A percentile compares a stretch with the other conserved stretches of the same genome.
Evolutionary conservation across 176 grass and related monocot species (phyloP).

Genomic region (Avena eriantha): DNA sequence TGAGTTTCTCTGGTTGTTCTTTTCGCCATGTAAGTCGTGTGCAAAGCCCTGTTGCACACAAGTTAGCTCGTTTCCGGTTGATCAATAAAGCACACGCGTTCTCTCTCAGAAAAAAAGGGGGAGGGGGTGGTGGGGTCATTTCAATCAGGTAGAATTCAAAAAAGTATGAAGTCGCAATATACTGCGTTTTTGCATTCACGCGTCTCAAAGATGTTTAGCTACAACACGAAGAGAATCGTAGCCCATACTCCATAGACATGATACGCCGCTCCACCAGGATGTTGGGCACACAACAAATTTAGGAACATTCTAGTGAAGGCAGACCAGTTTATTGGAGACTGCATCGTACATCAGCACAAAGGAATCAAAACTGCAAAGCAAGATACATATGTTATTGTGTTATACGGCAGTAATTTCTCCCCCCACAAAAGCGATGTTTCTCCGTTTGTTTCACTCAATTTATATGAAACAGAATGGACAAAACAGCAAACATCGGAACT

Average conservation of each 20-base stretch:
- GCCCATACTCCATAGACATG: background rate
- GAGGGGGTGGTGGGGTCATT: no score
- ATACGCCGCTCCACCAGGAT: background rate
- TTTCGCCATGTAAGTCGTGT: no score
- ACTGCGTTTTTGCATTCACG: no score
- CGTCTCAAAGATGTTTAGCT: background rate
- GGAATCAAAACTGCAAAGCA: background rate
- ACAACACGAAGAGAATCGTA: background rate
- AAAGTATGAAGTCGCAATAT: no score
- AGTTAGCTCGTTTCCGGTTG: no score
- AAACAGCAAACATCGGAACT: background rate
- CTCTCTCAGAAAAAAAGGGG: no score
- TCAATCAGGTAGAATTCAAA: no score
- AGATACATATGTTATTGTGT: conserved; percentile 40
- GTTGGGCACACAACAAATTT: background rate
- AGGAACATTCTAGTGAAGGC: background rate
- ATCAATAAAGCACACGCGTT: no score
- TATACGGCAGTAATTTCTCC: conserved; percentile 16
- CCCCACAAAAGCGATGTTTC: conserved; percentile 25
- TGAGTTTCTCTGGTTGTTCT: no score
- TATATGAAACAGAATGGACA: conserved; percentile 21
- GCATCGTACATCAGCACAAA: background rate
- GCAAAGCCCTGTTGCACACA: no score
- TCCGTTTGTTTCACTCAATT: conserved; percentile 14
- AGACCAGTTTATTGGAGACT: background rate